Conservation (phyloP, 768 basidiomycete species). For the Boletales sp. region DNA sequence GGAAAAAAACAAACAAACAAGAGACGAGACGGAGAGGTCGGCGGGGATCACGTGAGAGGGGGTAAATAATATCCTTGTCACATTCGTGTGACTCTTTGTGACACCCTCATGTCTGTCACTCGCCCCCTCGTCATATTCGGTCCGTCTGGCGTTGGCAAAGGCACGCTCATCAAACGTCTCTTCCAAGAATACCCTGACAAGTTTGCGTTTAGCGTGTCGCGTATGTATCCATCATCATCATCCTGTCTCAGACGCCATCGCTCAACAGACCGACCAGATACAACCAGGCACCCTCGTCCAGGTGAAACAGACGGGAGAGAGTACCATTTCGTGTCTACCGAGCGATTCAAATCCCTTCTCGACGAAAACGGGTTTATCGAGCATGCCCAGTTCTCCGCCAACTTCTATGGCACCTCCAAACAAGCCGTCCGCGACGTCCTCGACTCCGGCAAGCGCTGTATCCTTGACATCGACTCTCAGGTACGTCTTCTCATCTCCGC, state of each 20-base stretch:
- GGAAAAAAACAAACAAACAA: conserved; percentile 13
- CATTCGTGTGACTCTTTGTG: neutral
- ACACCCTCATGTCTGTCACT: conserved; percentile 7
- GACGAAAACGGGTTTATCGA: conserved; percentile 81
- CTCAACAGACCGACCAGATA: conserved; percentile 53
- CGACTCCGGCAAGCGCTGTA: conserved; percentile 71
- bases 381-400: conserved; percentile 89
- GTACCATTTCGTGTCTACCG: conserved; percentile 78
- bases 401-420: conserved; percentile 90
- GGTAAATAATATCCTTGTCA: too few species aligned
- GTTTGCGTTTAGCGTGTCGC: conserved; percentile 94
- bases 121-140: conserved; percentile 82
- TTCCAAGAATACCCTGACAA: conserved; percentile 77
- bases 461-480: conserved; percentile 96
- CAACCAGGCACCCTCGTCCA: conserved; percentile 79
- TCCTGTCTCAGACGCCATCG: neutral
- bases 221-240: conserved; percentile 40
- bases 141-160: conserved; percentile 93
- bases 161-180: conserved; percentile 79
- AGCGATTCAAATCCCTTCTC: conserved; percentile 71
- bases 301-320: conserved; percentile 81
- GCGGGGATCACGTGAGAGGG: conserved; percentile 15
- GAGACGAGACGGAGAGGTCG: neutral
- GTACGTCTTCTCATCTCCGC: conserved; percentile 23
- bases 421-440: conserved; percentile 69